A percentile compares a stretch with the other conserved stretches of the same genome.
Conservation (phyloP, 2,329 filamentous ascomycete genomes). For the Lizonia empirigonia region DNA sequence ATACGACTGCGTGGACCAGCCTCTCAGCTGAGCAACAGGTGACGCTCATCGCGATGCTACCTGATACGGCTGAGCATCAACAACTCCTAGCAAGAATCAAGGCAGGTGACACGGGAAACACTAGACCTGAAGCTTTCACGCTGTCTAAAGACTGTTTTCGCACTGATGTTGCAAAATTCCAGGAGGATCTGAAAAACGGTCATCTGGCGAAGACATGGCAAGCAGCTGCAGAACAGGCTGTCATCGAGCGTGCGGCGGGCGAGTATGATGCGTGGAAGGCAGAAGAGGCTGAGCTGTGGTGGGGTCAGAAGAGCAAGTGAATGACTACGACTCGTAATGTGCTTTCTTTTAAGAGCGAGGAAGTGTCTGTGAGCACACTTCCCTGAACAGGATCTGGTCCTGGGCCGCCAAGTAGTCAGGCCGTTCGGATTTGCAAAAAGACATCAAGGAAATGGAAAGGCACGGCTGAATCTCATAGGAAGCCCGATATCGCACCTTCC, state of each 20-base stretch:
- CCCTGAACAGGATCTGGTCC: background rate
- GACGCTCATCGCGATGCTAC: constrained; percentile 33
- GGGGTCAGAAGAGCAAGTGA: constrained; percentile 60
- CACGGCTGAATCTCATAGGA: background rate
- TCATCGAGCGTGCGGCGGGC: constrained; percentile 58
- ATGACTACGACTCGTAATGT: background rate
- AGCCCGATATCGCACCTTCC: background rate
- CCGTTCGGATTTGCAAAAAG: background rate
- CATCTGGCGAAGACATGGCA: constrained; percentile 64
- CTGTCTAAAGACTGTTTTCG: constrained; percentile 55
- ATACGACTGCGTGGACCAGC: constrained; percentile 39
- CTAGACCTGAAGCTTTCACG: constrained; percentile 33
- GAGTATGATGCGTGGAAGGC: constrained; percentile 64
- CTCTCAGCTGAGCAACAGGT: constrained; percentile 31
- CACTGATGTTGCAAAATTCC: constrained; percentile 60
- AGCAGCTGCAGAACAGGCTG: constrained; percentile 59
- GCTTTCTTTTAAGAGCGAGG: background rate
- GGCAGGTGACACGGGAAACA: constrained; percentile 20
- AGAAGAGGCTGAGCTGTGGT: constrained; percentile 60
- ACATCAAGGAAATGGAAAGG: background rate
- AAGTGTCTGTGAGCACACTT: background rate
- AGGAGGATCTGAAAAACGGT: constrained; percentile 61
- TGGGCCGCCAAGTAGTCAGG: background rate
- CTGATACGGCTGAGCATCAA: constrained; percentile 22
- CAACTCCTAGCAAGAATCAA: constrained; percentile 22